Percentiles rank a stretch among this genome's conserved stretches.
These are phyloP conservation scores for Paramecium octaurelia DNA, from an alignment of 73 alveolate species.

Conservation along the genomic window DNA sequence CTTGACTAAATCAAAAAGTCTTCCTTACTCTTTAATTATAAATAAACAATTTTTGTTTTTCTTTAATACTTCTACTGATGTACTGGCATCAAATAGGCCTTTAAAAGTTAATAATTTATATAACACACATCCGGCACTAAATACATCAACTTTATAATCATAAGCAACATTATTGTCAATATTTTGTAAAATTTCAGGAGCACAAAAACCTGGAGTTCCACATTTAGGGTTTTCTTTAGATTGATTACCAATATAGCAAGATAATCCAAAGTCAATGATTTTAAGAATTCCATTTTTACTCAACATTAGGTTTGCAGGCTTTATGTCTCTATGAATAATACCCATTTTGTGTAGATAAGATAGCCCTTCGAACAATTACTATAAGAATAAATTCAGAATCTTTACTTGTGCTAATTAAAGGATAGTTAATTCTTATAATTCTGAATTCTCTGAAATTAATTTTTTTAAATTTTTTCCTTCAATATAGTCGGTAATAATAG, in stretches of 20 bases:
- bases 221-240: background rate
- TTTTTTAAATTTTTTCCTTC: background rate
- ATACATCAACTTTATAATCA: background rate
- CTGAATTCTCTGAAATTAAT: background rate
- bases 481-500: background rate
- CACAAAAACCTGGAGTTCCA: conserved; percentile 9
- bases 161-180: background rate
- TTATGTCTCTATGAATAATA: conserved; percentile 72
- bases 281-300: conserved; percentile 72
- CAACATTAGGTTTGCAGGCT: conserved; percentile 71
- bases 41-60: background rate
- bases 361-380: conserved; percentile 74
- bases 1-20: background rate
- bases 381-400: background rate
- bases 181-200: background rate
- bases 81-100: background rate
- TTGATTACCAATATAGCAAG: conserved; percentile 3
- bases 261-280: conserved; percentile 77
- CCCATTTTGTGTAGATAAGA: conserved; percentile 71
- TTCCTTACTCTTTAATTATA: background rate
- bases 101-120: background rate
- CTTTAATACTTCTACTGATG: background rate
- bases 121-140: conserved; percentile 11
- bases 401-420: background rate
- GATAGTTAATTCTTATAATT: background rate